phyloP scores from a whole-genome alignment of 352 stramenopile genomes.

The Phytophthora cactorum region DNA sequence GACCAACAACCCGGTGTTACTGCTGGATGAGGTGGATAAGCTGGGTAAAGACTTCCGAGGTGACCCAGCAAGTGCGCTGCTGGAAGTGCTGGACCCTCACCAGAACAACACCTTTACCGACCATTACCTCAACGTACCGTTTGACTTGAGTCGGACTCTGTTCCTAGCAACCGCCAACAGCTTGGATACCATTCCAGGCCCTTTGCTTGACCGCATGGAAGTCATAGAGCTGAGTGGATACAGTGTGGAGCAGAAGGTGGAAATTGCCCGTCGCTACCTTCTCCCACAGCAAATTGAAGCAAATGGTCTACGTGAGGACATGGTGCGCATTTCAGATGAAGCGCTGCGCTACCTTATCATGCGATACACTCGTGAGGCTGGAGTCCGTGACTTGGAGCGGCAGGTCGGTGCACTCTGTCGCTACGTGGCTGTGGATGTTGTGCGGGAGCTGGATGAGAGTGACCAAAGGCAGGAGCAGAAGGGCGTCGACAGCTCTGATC shows the following conservation, averaged over 20 bases:
- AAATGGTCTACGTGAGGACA: slow-evolving; percentile 63
- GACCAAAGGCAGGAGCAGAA: slow-evolving; percentile 23
- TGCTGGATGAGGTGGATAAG: slow-evolving; percentile 91
- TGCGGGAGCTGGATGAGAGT: slow-evolving; percentile 50
- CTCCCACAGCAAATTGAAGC: slow-evolving; percentile 80
- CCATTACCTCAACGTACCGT: slow-evolving; percentile 88
- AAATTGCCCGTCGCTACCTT: slow-evolving; percentile 81
- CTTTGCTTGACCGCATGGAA: slow-evolving; percentile 87
- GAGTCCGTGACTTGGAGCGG: slow-evolving; percentile 84
- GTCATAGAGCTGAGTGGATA: slow-evolving; percentile 85
- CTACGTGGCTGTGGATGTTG: slow-evolving; percentile 73
- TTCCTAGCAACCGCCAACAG: slow-evolving; percentile 90
- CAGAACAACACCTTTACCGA: slow-evolving; percentile 90
- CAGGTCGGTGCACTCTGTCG: slow-evolving; percentile 81
- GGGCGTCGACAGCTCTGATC: slow-evolving; percentile 15
- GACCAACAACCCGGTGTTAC: slow-evolving; percentile 77
- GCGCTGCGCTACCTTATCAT: slow-evolving; percentile 75
- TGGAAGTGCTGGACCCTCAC: slow-evolving; percentile 88
- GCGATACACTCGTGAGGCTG: slow-evolving; percentile 88
- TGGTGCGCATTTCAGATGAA: slow-evolving; percentile 61
- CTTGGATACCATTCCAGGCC: slow-evolving; percentile 75
- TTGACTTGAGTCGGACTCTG: slow-evolving; percentile 85
- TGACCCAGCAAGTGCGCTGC: slow-evolving; percentile 68
- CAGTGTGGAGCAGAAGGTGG: slow-evolving; percentile 83
- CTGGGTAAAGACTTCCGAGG: slow-evolving; percentile 77